Percentiles rank a stretch among this genome's conserved stretches.
Evolutionary conservation across 768 basidiomycete genomes (phyloP).

Genomic region (Rhizopogon vesiculosus): DNA sequence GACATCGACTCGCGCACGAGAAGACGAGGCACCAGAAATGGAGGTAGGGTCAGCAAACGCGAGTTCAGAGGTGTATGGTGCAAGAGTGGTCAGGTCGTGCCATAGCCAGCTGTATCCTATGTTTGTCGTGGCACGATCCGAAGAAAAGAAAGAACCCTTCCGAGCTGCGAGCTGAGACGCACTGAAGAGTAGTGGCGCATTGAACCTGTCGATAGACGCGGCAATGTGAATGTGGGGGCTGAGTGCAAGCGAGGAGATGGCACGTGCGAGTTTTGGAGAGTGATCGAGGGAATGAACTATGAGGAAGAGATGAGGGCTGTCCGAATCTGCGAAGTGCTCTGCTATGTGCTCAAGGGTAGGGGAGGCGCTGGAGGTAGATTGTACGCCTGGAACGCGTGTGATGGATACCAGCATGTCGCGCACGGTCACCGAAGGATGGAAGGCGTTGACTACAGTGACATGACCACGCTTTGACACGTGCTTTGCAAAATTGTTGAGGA

Average conservation of each 20-base stretch:
- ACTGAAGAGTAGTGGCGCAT: constrained; percentile 80
- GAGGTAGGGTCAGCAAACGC: constrained; percentile 61
- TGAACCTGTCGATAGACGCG: constrained; percentile 85
- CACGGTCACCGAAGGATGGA: constrained; percentile 61
- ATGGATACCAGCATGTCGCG: constrained; percentile 66
- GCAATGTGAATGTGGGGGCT: constrained; percentile 75
- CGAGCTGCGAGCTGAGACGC: constrained; percentile 57
- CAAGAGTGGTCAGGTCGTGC: constrained; percentile 88
- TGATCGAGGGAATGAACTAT: constrained; percentile 92
- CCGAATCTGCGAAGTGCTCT: constrained; percentile 45
- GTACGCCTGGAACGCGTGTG: constrained; percentile 31
- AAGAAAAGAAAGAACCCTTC: constrained; percentile 29
- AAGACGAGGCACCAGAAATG: constrained; percentile 45
- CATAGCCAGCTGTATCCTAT: constrained; percentile 72
- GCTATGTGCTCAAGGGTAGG: constrained; percentile 57
- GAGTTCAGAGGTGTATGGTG: constrained; percentile 76
- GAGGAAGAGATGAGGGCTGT: constrained; percentile 54
- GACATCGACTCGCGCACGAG: constrained; percentile 19
- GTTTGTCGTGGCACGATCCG: constrained; percentile 11
- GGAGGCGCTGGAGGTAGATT: constrained; percentile 21
- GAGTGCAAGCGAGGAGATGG: constrained; percentile 68
- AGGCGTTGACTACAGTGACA: constrained; percentile 76
- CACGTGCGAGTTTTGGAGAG: constrained; percentile 53
- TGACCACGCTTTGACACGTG: constrained; percentile 58
- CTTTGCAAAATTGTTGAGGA: constrained; percentile 73